Percentiles rank a stretch among this genome's conserved stretches.
Evolutionary conservation across 305 asterid species (phyloP).

Genomic region (Fraxinus albicans): DNA sequence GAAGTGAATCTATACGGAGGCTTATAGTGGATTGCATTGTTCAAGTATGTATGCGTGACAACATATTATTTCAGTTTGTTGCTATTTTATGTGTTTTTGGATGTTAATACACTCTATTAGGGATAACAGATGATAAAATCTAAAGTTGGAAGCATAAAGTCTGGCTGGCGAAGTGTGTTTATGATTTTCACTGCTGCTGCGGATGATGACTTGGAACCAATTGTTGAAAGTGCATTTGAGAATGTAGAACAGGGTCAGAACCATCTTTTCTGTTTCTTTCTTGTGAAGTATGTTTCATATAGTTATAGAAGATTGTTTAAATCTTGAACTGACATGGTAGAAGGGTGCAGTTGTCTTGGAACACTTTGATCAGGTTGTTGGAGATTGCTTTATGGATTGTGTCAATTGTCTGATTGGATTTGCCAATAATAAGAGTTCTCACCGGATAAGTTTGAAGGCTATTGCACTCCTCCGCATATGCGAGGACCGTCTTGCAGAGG

Average conservation of each 20-base stretch:
- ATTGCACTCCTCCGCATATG: slow-evolving; percentile 99
- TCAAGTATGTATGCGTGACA: slow-evolving; percentile 61
- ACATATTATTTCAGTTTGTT: slow-evolving; percentile 21
- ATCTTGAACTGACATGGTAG: slow-evolving; percentile 38
- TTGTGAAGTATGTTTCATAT: slow-evolving; percentile 18
- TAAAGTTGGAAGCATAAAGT: slow-evolving; percentile 96
- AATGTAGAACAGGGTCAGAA: slow-evolving; percentile 94
- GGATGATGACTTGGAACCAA: slow-evolving; percentile 87
- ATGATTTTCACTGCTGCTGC: slow-evolving; percentile 99
- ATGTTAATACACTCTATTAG: slow-evolving; percentile 34
- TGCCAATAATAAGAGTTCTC: slow-evolving; percentile 94
- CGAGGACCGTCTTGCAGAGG: slow-evolving; percentile 99
- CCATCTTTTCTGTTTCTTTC: slow-evolving; percentile 22
- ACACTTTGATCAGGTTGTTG: slow-evolving; percentile 99
- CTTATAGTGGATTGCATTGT: slow-evolving; percentile 98
- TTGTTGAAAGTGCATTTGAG: slow-evolving; percentile 98
- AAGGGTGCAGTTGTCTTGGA: slow-evolving; percentile 87
- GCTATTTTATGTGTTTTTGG: slow-evolving; percentile 22
- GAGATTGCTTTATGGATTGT: slow-evolving; percentile 99
- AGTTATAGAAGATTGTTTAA: slow-evolving; percentile 19
- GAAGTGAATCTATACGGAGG: slow-evolving; percentile 86
- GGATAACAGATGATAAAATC: slow-evolving; percentile 92
- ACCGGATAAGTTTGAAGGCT: slow-evolving; percentile 97
- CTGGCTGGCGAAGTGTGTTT: slow-evolving; percentile 99
- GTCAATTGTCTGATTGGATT: slow-evolving; percentile 98